phyloP scores from a whole-genome alignment of 169 alveolate species.

The Plasmodium yoelii region DNA sequence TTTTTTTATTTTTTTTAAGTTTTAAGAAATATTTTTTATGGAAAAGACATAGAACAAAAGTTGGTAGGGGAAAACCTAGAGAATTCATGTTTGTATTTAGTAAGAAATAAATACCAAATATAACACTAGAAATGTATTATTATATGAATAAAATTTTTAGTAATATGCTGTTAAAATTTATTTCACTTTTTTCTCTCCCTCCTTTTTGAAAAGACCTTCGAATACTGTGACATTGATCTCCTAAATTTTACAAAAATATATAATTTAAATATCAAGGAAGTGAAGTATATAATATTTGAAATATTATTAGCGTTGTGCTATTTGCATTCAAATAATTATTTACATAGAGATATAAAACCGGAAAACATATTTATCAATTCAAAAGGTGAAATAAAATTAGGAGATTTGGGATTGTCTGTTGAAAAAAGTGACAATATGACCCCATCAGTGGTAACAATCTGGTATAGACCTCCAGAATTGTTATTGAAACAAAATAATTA shows the following conservation, averaged over 20 bases:
- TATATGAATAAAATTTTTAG: not conserved
- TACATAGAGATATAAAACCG: slow-evolving; percentile 86
- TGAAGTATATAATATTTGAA: slow-evolving; percentile 83
- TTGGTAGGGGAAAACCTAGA: slow-evolving; percentile 52
- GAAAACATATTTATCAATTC: slow-evolving; percentile 82
- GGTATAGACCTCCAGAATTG: slow-evolving; percentile 93
- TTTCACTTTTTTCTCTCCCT: not conserved
- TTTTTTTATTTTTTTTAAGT: not conserved
- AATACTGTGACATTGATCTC: slow-evolving; percentile 58
- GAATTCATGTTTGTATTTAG: slow-evolving; percentile 63
- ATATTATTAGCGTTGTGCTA: slow-evolving; percentile 76
- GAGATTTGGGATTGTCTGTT: slow-evolving; percentile 84
- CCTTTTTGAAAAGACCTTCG: slow-evolving; percentile 30
- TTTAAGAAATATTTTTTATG: slow-evolving; percentile 56
- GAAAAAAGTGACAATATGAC: slow-evolving; percentile 78
- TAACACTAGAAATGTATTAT: not conserved
- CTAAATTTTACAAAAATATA: slow-evolving; percentile 44
- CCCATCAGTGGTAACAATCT: slow-evolving; percentile 84
- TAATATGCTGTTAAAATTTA: not conserved
- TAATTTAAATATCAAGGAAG: slow-evolving; percentile 53
- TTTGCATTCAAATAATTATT: slow-evolving; percentile 79
- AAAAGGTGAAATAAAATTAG: slow-evolving; percentile 80
- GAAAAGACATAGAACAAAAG: slow-evolving; percentile 67
- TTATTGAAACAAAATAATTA: slow-evolving; percentile 84
- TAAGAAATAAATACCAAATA: not conserved